Evolutionary conservation across 1,284 basidiomycete species (phyloP), one percentile per base, ranked within the genome.

Genomic region (Heliocybe sulcata): DNA sequence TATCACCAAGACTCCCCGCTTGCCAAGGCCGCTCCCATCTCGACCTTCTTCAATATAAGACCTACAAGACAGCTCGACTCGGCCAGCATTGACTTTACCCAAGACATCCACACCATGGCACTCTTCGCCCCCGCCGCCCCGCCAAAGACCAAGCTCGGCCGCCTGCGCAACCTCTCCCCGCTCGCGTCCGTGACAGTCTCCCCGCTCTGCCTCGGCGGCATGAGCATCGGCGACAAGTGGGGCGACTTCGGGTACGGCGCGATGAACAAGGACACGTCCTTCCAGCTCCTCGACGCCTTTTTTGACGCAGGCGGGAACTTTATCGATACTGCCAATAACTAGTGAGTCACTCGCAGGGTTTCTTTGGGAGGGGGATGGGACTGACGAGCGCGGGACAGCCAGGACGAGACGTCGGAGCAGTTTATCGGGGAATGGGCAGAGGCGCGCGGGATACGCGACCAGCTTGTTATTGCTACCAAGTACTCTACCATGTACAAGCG

Each of bases 361-460:
- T 31, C 27, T 45, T 3, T n/a, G n/a, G n/a, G n/a, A n/a, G n/a
- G n/a, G n/a, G n/a, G n/a, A n/a, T n/a, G 47, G 31, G 3, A 47
- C 29, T 56, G 31, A 22, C 10, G 25, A 29, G 25, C 49, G 42
- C 3, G 48, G 2, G 10, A 47, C 35, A 82, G 79, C 56, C 77
- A 80, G 54, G 70, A 77, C 35, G 80, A 76, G 49, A 64, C 71
- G 1, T 77, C 74, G 2, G 82, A 85, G 59, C 62, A 65, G 42
- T 75, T 80, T 56, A 75, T 83, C 35, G 82, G 82, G 1, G 80
- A 80, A 63, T 85, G 82, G 82, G 75, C 72, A 42, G 75, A 80
- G 54, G 50, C 62, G 10, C 69, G 77, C 3, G 73, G 71, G 0
- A 80, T 75, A 35, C 72, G 82, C 8, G 79, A 85, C 59, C 77